Percentiles rank a stretch among this genome's conserved stretches.
Evolutionary conservation across 2,329 filamentous ascomycete species (phyloP).

Genomic region (Allantophomopsis cytisporea): DNA sequence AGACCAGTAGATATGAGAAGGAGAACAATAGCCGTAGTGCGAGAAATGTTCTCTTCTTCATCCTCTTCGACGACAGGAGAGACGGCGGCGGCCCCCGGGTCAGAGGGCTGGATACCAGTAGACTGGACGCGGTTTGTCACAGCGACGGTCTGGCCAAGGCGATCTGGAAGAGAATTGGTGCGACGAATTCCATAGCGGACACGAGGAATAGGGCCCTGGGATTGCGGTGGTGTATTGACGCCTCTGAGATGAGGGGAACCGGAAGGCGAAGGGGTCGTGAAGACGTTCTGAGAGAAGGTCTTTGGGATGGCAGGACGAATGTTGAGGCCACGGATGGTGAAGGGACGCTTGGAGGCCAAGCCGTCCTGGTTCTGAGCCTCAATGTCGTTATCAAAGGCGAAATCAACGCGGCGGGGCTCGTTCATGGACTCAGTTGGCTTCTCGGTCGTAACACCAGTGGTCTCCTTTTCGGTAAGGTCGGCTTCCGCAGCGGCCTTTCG

Average conservation of each 20-base stretch:
- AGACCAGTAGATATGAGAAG: conserved; percentile 50
- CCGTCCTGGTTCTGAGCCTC: conserved; percentile 13
- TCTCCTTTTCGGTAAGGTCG: conserved; percentile 1
- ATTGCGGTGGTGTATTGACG: neutral
- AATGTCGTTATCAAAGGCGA: conserved; percentile 27
- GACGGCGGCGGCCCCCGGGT: conserved; percentile 6
- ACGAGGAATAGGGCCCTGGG: conserved; percentile 33
- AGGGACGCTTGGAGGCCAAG: conserved; percentile 26
- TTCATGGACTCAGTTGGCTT: conserved; percentile 10
- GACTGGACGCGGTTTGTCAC: conserved; percentile 8
- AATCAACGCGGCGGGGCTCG: conserved; percentile 43
- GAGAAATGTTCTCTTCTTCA: conserved; percentile 34
- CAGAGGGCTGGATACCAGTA: conserved; percentile 5
- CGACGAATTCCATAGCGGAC: conserved; percentile 54
- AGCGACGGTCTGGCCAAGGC: conserved; percentile 32
- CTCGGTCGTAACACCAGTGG: conserved; percentile 3
- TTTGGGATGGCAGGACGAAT: conserved; percentile 48
- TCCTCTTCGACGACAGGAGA: conserved; percentile 6
- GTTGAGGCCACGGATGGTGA: conserved; percentile 40
- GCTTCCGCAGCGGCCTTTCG: conserved; percentile 7
- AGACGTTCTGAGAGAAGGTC: conserved; percentile 59
- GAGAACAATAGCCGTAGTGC: conserved; percentile 42
- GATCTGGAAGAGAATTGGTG: conserved; percentile 61
- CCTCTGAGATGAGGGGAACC: conserved; percentile 11
- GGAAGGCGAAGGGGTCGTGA: conserved; percentile 31